Percentiles rank a stretch among this genome's conserved stretches.
phyloP scores from a whole-genome alignment of 2,329 filamentous ascomycete genomes.

The Arachnomyces sp. region DNA sequence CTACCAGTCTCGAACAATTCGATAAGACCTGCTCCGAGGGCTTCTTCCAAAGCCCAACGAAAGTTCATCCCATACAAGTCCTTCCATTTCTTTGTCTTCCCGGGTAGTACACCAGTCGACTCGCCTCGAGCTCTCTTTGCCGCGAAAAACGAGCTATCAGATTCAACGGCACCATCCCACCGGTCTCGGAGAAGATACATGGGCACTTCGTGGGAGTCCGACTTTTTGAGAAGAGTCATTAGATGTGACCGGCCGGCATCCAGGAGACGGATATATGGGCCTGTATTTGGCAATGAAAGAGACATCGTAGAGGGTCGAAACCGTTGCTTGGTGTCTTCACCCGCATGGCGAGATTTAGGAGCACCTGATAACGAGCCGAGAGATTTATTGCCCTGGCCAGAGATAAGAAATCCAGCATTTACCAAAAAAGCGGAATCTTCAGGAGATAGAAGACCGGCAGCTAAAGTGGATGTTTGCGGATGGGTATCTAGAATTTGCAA shows the following conservation, averaged over 20 bases:
- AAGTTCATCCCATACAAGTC: slow-evolving; percentile 53
- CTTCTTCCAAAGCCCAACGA: slow-evolving; percentile 55
- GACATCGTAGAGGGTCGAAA: slow-evolving; percentile 33
- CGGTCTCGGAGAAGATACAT: slow-evolving; percentile 49
- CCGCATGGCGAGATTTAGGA: too few species aligned
- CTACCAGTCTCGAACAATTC: slow-evolving; percentile 58
- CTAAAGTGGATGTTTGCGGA: slow-evolving; percentile 40
- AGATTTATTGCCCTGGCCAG: slow-evolving; percentile 13
- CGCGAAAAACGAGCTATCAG: slow-evolving; percentile 34
- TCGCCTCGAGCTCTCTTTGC: slow-evolving; percentile 51
- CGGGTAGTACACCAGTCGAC: slow-evolving; percentile 48
- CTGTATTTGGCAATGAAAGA: slow-evolving; percentile 53
- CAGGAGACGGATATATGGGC: slow-evolving; percentile 52
- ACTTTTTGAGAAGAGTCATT: slow-evolving; percentile 45
- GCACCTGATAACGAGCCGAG: too few species aligned
- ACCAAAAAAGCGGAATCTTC: slow-evolving; percentile 44
- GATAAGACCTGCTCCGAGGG: slow-evolving; percentile 52
- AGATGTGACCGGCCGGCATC: slow-evolving; percentile 49
- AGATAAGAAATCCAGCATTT: slow-evolving; percentile 48
- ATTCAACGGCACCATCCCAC: slow-evolving; percentile 56
- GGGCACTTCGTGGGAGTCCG: slow-evolving; percentile 47
- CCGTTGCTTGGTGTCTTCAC: neutral
- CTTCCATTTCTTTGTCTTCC: slow-evolving; percentile 58
- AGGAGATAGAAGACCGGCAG: slow-evolving; percentile 37
- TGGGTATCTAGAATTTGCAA: slow-evolving; percentile 40